Evolutionary conservation across 1,284 basidiomycete species (phyloP).

Genomic region (Ustilago xerochloae): DNA sequence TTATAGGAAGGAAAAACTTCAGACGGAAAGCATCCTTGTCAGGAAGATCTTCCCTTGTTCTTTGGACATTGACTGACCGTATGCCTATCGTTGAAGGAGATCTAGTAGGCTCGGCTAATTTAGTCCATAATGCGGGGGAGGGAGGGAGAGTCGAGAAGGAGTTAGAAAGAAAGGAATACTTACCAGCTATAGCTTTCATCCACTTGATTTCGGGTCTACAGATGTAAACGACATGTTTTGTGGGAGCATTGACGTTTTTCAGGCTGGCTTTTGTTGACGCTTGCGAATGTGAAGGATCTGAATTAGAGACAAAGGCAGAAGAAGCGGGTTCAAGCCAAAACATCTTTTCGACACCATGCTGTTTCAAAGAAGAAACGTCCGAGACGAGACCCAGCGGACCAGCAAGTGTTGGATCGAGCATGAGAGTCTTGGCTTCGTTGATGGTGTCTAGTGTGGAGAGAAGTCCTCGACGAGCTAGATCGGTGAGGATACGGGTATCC

Average conservation of each 20-base stretch:
- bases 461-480: conserved; percentile 50
- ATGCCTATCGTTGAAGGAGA: conserved; percentile 47
- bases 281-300: conserved; percentile 17
- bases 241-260: conserved; percentile 74
- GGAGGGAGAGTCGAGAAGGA: not conserved
- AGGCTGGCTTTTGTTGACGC: conserved; percentile 24
- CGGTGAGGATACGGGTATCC: conserved; percentile 45
- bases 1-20: conserved; percentile 52
- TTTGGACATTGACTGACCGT: conserved; percentile 63
- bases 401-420: conserved; percentile 86
- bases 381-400: conserved; percentile 92
- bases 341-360: conserved; percentile 99
- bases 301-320: conserved; percentile 41
- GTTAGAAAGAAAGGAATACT: conserved; percentile 44
- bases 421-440: conserved; percentile 82
- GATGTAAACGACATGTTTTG: conserved; percentile 91
- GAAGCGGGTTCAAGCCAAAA: conserved; percentile 86
- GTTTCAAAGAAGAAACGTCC: conserved; percentile 90
- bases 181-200: conserved; percentile 90
- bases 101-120: conserved; percentile 57
- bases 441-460: conserved; percentile 53
- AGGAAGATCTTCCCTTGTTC: conserved; percentile 54
- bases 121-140: conserved; percentile 25
- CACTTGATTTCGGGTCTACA: conserved; percentile 86
- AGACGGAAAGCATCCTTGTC: conserved; percentile 56